Conservation (phyloP, 441 rosid species). For the Aleurites moluccanus region DNA sequence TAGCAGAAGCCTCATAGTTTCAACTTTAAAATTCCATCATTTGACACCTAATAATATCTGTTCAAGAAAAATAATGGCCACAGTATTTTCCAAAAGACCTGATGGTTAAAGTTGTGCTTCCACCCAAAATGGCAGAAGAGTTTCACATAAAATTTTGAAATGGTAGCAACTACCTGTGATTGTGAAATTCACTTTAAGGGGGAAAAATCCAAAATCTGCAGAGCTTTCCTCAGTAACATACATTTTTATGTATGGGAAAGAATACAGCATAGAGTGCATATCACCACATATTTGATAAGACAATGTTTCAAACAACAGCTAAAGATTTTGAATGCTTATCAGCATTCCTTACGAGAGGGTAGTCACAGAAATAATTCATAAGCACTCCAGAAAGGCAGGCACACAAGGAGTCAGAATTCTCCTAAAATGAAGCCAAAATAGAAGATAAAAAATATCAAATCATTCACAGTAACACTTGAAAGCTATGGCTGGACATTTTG, state of each 20-base stretch:
- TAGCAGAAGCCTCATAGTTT: background rate
- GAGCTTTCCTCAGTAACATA: background rate
- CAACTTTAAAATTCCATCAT: background rate
- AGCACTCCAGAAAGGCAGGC: background rate
- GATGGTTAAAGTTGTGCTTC: background rate
- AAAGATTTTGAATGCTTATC: background rate
- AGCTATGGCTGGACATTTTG: background rate
- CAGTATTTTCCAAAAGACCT: background rate
- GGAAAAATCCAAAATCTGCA: background rate
- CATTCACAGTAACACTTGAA: background rate
- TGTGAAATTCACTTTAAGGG: background rate
- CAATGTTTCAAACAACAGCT: background rate
- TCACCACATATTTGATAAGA: background rate
- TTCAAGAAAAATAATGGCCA: background rate
- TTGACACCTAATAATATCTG: background rate
- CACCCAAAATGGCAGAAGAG: background rate
- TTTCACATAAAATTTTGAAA: background rate
- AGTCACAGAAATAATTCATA: background rate
- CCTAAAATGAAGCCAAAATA: background rate
- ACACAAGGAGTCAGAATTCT: background rate
- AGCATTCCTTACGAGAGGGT: background rate
- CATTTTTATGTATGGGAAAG: background rate
- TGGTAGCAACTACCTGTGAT: background rate
- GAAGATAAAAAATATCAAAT: background rate
- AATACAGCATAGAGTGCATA: background rate